phyloP scores from a whole-genome alignment of 208 protist genomes.

The Naegleria fowleri region DNA sequence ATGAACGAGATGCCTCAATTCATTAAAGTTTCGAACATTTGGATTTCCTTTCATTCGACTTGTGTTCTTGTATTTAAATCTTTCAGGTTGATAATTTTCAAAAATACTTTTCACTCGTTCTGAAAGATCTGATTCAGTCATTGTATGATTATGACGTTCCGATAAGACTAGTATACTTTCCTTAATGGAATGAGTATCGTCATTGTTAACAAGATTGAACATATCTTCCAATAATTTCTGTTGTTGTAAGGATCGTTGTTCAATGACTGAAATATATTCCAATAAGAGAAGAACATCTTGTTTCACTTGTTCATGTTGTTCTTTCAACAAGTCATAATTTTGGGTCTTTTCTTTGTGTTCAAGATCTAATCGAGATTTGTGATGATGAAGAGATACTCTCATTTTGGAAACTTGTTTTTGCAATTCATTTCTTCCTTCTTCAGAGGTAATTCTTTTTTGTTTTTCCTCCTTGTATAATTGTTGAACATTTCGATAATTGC shows the following conservation, averaged over 20 bases:
- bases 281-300: not conserved
- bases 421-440: not conserved
- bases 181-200: not conserved
- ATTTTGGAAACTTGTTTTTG: conserved; percentile 9
- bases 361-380: not conserved
- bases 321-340: not conserved
- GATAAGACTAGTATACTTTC: not conserved
- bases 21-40: not conserved
- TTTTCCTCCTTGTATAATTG: not conserved
- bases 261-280: not conserved
- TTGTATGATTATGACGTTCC: not conserved
- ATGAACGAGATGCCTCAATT: not conserved
- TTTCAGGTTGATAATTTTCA: not conserved
- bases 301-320: not conserved
- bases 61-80: not conserved
- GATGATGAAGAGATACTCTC: not conserved
- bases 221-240: not conserved
- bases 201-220: not conserved
- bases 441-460: not conserved
- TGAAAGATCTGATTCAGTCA: no score
- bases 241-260: not conserved
- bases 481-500: conserved; percentile 1
- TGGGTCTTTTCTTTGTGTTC: not conserved
- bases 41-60: not conserved
- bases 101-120: not conserved